phyloP scores from a whole-genome alignment of 1,284 basidiomycete genomes.

The Serendipita sp. region DNA sequence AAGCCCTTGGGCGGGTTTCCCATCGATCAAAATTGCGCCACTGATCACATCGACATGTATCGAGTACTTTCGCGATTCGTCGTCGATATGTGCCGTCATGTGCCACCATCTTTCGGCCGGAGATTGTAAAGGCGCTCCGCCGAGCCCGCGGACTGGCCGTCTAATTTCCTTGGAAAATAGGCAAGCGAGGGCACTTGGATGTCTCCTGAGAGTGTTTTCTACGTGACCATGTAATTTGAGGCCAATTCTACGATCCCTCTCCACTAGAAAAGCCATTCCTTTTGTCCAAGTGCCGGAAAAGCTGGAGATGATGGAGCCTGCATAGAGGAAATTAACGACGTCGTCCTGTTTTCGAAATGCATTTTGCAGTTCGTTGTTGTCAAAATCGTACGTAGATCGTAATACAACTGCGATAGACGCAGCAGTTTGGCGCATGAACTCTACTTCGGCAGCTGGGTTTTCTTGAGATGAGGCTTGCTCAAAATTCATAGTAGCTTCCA shows the following conservation, averaged over 20 bases:
- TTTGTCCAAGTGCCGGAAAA: neutral
- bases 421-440: neutral
- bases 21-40: conserved; percentile 30
- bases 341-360: neutral
- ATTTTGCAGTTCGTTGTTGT: neutral
- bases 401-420: neutral
- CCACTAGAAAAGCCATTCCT: neutral
- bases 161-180: neutral
- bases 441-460: neutral
- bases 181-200: neutral
- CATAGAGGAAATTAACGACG: neutral
- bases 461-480: neutral
- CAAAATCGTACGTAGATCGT: neutral
- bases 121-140: conserved; percentile 9
- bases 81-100: conserved; percentile 13
- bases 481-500: neutral
- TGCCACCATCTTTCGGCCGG: conserved; percentile 28
- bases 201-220: neutral
- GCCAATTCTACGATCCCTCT: neutral
- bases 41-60: conserved; percentile 28
- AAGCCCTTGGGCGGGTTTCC: conserved; percentile 26
- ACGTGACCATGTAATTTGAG: neutral
- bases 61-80: conserved; percentile 16
- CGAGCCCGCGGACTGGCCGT: neutral
- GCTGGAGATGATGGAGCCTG: neutral